Conservation (phyloP, 2,329 filamentous ascomycete species). For the Harringtonia aguacate region DNA sequence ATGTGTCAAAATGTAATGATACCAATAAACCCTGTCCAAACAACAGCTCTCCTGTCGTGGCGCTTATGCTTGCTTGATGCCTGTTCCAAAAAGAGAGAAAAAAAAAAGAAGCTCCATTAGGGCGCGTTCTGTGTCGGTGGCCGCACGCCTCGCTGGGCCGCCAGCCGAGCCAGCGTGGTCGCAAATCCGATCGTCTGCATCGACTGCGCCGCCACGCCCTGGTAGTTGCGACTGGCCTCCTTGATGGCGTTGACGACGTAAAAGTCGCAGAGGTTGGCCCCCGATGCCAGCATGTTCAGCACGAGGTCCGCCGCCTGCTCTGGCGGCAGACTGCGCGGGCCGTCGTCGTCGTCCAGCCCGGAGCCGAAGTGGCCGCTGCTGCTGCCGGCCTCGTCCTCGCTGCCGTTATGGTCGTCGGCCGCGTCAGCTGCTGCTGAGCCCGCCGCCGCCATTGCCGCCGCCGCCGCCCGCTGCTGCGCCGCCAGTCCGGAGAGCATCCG, state of each 20-base stretch:
- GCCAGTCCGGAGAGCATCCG: slow-evolving; percentile 20
- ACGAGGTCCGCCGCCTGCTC: slow-evolving; percentile 24
- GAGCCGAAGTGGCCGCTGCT: slow-evolving; percentile 8
- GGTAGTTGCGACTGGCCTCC: slow-evolving; percentile 33
- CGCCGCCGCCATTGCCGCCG: slow-evolving; percentile 16
- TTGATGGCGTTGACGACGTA: slow-evolving; percentile 39
- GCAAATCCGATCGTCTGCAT: slow-evolving; percentile 44
- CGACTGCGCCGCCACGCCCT: slow-evolving; percentile 37
- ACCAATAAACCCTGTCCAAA: neutral
- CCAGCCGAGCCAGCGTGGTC: slow-evolving; percentile 5
- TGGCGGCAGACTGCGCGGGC: slow-evolving; percentile 15
- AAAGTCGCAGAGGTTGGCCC: slow-evolving; percentile 43
- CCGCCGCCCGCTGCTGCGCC: slow-evolving; percentile 7
- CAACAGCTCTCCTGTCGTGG: too few relatives aligned
- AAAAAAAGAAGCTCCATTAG: too few relatives aligned
- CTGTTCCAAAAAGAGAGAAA: too few relatives aligned
- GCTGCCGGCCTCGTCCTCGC: slow-evolving; percentile 15
- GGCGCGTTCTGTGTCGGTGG: slow-evolving; percentile 27
- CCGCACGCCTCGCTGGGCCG: slow-evolving; percentile 4
- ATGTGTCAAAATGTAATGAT: neutral
- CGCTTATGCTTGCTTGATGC: neutral
- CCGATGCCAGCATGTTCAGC: slow-evolving; percentile 40
- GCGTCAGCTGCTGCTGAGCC: neutral
- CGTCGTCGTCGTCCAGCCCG: slow-evolving; percentile 9
- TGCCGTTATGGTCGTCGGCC: neutral